Percentiles rank a stretch among this genome's conserved stretches.
phyloP scores from a whole-genome alignment of 2,329 filamentous ascomycete genomes.

The Orbilia ellipsospora region DNA sequence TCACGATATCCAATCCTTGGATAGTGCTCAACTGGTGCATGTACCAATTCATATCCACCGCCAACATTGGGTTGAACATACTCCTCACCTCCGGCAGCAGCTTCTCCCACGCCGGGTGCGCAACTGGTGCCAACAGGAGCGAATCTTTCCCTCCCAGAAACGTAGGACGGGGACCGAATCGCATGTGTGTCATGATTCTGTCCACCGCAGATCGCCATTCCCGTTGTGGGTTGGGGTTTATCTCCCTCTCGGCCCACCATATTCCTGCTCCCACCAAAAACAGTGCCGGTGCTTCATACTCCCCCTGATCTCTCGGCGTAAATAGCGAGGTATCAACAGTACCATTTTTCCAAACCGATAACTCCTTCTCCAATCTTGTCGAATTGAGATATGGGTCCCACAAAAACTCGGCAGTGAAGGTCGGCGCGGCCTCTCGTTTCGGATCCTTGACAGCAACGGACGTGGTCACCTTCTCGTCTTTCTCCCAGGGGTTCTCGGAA shows the following conservation, averaged over 20 bases:
- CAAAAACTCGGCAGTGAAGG: conserved; percentile 67
- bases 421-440: conserved; percentile 32
- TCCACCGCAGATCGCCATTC: conserved; percentile 64
- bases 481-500: conserved; percentile 58
- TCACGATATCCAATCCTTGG: conserved; percentile 64
- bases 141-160: conserved; percentile 59
- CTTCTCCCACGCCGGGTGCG: conserved; percentile 64
- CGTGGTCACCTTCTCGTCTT: conserved; percentile 58
- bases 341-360: conserved; percentile 61
- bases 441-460: not conserved
- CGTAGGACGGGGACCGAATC: conserved; percentile 43
- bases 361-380: conserved; percentile 63
- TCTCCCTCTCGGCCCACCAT: conserved; percentile 65
- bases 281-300: conserved; percentile 63
- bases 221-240: conserved; percentile 55
- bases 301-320: not conserved
- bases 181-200: conserved; percentile 63
- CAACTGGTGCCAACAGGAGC: conserved; percentile 65
- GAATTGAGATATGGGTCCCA: conserved; percentile 74
- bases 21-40: conserved; percentile 63
- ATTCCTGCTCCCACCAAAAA: conserved; percentile 69
- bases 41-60: conserved; percentile 68
- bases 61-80: conserved; percentile 66
- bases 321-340: conserved; percentile 14
- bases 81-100: conserved; percentile 63